Evolutionary conservation across 257 asterid genomes (phyloP), one percentile per base, ranked within the genome.

Genomic region (Mentha longifolia): DNA sequence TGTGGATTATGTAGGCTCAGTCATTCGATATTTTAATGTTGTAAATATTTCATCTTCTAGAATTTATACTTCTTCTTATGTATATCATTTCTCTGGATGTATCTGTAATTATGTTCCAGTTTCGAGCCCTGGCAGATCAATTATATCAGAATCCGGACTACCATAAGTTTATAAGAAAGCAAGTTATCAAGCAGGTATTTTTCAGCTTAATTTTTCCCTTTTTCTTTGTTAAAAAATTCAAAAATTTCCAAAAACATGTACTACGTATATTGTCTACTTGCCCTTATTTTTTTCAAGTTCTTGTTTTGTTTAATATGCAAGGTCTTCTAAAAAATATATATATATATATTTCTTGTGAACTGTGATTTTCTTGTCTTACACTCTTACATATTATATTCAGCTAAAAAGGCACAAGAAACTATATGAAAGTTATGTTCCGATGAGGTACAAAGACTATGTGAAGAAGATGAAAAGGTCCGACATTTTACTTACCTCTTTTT

Each of bases 51-150:
- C 15, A 3, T 54, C 0, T n/a, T 9, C 25, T 52, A 37, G 45
- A 37, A 13, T 69, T 39, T 60, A 4, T 16, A 12, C 10, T 46
- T 11, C 61, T 16, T 45, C 54, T 19, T 13, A 3, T 56, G 45
- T 35, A 46, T 62, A 42, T 67, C 16, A 41, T 28, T 77, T 71
- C 49, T 22, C 54, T 41, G 19, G 65, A 6, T 66, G 30, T 61
- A 56, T 42, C 43, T 11, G 14, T 84, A 58, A 66, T 57, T 70
- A 61, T 73, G 72, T 76, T 70, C 41, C 92, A 94, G 98, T 94
- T 94, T 70, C 91, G 98, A 74, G 97, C 97, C 84, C 84, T 94
- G 76, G 86, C 97, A 31, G 97, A 94, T 81, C 97, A 94, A 85
- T 83, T 94, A 71, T 90, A 79, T 77, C 90, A 74, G 66, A 85